phyloP scores from a whole-genome alignment of 768 basidiomycete genomes.

The Suillus brevipes region DNA sequence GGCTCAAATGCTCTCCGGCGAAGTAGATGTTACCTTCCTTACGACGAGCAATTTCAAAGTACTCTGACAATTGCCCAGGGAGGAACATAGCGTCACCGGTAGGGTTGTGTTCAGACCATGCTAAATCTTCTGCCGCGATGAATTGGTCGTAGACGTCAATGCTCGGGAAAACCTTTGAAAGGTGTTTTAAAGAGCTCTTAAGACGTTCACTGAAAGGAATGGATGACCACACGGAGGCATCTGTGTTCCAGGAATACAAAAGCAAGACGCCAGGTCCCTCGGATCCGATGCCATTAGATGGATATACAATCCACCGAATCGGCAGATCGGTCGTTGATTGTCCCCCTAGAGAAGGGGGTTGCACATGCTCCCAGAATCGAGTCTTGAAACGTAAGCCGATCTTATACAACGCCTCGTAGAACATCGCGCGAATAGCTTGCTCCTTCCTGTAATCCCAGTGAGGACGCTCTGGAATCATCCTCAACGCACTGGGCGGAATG shows the following conservation, averaged over 20 bases:
- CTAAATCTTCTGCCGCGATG: constrained; percentile 20
- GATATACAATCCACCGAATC: constrained; percentile 40
- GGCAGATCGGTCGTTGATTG: constrained; percentile 38
- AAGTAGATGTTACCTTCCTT: constrained; percentile 27
- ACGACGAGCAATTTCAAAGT: constrained; percentile 20
- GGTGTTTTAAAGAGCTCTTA: constrained; percentile 20
- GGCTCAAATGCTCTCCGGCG: constrained; percentile 29
- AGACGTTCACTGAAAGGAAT: constrained; percentile 19
- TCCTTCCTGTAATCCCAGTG: constrained; percentile 20
- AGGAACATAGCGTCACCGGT: constrained; percentile 34
- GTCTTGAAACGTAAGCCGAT: constrained; percentile 38
- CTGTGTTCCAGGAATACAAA: constrained; percentile 28
- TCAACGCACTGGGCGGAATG: constrained; percentile 24
- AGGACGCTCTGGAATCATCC: constrained; percentile 24
- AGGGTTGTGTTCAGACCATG: constrained; percentile 23
- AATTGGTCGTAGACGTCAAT: constrained; percentile 24
- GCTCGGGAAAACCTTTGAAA: constrained; percentile 19
- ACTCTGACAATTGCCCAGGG: constrained; percentile 25
- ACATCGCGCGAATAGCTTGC: constrained; percentile 23
- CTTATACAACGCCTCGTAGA: constrained; percentile 30
- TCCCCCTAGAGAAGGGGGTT: constrained; percentile 34
- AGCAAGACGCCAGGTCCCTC: constrained; percentile 28
- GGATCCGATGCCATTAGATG: constrained; percentile 31
- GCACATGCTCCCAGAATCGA: constrained; percentile 36
- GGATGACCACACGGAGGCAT: constrained; percentile 20